These are phyloP conservation scores for Adansonia rubrostipa DNA, from an alignment of 441 rosid species.

Conservation along the genomic window DNA sequence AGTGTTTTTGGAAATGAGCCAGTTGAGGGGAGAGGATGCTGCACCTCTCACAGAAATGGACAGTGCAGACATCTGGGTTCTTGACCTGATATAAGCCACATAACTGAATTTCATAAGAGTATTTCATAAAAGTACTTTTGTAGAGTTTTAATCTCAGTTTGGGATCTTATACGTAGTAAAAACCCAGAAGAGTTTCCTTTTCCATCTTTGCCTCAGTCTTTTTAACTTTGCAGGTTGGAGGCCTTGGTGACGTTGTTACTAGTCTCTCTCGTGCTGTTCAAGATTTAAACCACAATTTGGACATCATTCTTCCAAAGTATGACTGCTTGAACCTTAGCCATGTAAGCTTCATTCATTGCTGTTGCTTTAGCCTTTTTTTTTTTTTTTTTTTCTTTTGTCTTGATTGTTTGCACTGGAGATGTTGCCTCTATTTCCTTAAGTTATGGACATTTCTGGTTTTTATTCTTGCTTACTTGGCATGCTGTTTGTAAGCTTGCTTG, in stretches of 20 bases:
- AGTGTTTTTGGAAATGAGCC: not conserved
- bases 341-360: constrained; percentile 62
- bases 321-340: constrained; percentile 77
- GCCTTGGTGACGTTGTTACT: constrained; percentile 96
- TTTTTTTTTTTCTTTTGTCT: not conserved
- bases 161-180: not conserved
- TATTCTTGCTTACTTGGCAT: constrained; percentile 12
- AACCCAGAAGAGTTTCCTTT: not conserved
- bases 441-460: constrained; percentile 9
- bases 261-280: constrained; percentile 98
- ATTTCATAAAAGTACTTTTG: not conserved
- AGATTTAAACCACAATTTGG: constrained; percentile 85
- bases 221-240: constrained; percentile 80
- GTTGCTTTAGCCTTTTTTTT: constrained; percentile 21
- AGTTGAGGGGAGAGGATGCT: not conserved
- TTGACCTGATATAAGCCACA: constrained; percentile 8
- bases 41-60: constrained; percentile 4
- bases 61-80: not conserved
- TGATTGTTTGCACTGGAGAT: not conserved
- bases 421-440: constrained; percentile 8
- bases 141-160: not conserved
- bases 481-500: constrained; percentile 11
- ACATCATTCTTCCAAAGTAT: constrained; percentile 91
- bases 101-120: constrained; percentile 8
- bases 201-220: constrained; percentile 5